These are phyloP conservation scores for Cytospora schulzeri DNA, from an alignment of 2,329 filamentous ascomycete genomes.

Conservation along the genomic window DNA sequence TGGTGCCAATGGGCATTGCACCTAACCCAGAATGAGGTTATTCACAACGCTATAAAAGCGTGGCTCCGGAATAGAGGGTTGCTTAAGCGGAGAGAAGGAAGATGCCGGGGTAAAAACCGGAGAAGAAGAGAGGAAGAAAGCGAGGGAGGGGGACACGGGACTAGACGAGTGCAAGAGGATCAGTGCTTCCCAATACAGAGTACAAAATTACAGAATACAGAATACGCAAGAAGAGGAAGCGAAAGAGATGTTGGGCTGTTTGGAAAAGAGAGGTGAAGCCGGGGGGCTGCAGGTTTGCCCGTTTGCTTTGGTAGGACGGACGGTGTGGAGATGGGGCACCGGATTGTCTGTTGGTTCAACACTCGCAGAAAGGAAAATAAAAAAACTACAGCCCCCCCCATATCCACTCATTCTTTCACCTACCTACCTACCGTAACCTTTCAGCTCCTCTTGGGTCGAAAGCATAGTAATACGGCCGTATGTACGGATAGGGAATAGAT, in stretches of 20 bases:
- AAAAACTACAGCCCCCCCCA: too few relatives aligned
- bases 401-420: not conserved
- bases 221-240: not conserved
- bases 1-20: conserved; percentile 6
- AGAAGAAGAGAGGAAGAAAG: not conserved
- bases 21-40: conserved; percentile 1
- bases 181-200: too few relatives aligned
- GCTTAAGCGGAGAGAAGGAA: not conserved
- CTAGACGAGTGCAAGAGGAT: not conserved
- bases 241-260: not conserved
- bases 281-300: not conserved
- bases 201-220: too few relatives aligned
- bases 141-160: not conserved
- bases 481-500: not conserved
- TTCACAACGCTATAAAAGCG: not conserved
- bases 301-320: not conserved
- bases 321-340: not conserved
- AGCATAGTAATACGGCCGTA: too few relatives aligned
- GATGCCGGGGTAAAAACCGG: not conserved
- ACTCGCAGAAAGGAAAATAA: too few relatives aligned
- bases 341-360: not conserved
- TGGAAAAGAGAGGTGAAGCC: not conserved
- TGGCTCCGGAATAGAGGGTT: conserved; percentile 1
- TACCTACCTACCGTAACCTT: too few relatives aligned
- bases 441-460: too few relatives aligned